These are phyloP conservation scores for Clavispora asparagi DNA, from an alignment of 805 yeast species.

Conservation along the genomic window DNA sequence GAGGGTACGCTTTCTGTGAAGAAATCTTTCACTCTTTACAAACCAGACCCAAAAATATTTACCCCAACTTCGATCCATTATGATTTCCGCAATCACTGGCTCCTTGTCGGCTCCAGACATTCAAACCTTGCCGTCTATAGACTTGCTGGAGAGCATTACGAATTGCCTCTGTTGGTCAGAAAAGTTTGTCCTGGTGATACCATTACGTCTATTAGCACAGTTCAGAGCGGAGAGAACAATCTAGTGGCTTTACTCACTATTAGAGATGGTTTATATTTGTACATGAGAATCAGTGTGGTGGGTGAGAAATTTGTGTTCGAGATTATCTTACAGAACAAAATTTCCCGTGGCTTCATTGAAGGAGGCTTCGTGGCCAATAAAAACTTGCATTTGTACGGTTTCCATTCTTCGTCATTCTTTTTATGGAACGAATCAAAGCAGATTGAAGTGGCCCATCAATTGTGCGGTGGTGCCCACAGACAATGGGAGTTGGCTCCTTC, in stretches of 20 bases:
- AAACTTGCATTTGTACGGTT: slow-evolving; percentile 68
- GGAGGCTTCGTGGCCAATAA: slow-evolving; percentile 49
- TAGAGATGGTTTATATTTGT: slow-evolving; percentile 62
- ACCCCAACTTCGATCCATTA: slow-evolving; percentile 53
- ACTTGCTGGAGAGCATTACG: slow-evolving; percentile 23
- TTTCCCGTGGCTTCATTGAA: slow-evolving; percentile 76
- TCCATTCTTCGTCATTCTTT: slow-evolving; percentile 72
- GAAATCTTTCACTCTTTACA: neutral
- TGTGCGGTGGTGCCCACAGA: slow-evolving; percentile 91
- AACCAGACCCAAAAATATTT: slow-evolving; percentile 43
- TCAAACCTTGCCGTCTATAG: slow-evolving; percentile 50
- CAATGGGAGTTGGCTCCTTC: slow-evolving; percentile 56
- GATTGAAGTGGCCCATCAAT: slow-evolving; percentile 59
- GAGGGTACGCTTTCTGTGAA: slow-evolving; percentile 17
- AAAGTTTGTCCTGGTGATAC: slow-evolving; percentile 64
- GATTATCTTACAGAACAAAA: slow-evolving; percentile 51
- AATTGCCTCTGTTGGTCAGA: slow-evolving; percentile 21
- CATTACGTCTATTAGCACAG: slow-evolving; percentile 47
- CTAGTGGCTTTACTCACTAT: slow-evolving; percentile 44
- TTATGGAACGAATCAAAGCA: slow-evolving; percentile 79
- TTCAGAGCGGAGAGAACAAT: slow-evolving; percentile 20
- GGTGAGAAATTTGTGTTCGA: slow-evolving; percentile 14
- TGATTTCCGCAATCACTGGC: slow-evolving; percentile 31
- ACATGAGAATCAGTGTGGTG: slow-evolving; percentile 12
- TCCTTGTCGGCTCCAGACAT: slow-evolving; percentile 68